Conservation (phyloP, 306 rosid genomes). For the Boehmeria nivea region DNA sequence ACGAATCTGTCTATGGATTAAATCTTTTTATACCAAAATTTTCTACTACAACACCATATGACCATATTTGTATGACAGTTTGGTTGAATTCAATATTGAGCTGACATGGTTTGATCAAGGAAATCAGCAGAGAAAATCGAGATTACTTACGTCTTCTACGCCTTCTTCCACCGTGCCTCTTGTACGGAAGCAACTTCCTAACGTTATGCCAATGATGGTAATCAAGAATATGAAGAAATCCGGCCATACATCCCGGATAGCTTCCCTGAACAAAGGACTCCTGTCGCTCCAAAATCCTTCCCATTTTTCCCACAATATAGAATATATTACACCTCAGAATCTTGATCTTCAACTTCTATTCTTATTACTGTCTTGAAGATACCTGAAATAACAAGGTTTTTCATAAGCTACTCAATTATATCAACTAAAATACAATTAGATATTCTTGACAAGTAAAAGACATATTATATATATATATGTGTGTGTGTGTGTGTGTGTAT, state of each 20-base stretch:
- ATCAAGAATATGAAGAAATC: constrained; percentile 52
- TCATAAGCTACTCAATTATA: neutral
- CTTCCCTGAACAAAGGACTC: constrained; percentile 33
- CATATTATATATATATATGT: no score
- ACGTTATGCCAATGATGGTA: constrained; percentile 70
- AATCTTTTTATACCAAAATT: no score
- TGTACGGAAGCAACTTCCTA: constrained; percentile 46
- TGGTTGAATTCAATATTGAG: no score
- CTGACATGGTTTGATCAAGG: no score
- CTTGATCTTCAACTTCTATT: constrained; percentile 33
- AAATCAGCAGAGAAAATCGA: no score
- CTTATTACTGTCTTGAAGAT: no score
- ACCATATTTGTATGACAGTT: no score
- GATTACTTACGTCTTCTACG: constrained; percentile 16
- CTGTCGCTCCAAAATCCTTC: constrained; percentile 37
- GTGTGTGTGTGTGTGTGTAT: no score
- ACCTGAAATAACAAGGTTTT: constrained; percentile 18
- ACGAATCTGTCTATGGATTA: no score
- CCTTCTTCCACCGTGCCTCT: constrained; percentile 37
- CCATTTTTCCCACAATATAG: constrained; percentile 37
- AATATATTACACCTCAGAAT: neutral
- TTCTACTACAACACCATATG: no score
- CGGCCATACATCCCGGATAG: constrained; percentile 67
- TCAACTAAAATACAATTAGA: no score
- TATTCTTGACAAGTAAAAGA: no score